Conservation (phyloP, 768 basidiomycete genomes). For the Leccinum variicolor region DNA sequence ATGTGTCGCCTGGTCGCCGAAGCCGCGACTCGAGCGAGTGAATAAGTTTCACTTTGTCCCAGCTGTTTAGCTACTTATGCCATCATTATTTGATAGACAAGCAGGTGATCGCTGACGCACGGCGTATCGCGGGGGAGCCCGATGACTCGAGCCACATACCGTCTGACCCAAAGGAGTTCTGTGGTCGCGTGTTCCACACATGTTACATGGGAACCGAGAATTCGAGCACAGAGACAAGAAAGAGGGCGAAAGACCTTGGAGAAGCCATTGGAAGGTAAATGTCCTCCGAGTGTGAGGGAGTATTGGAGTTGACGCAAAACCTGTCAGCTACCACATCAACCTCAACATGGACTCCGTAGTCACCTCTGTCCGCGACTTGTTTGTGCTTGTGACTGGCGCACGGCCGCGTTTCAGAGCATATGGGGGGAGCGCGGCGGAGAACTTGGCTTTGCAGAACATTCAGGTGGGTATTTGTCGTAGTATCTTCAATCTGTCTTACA, state of each 20-base stretch:
- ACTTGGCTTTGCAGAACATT: conserved; percentile 96
- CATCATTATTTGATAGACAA: conserved; percentile 44
- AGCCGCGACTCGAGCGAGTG: conserved; percentile 72
- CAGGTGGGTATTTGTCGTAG: conserved; percentile 47
- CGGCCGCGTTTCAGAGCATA: conserved; percentile 79
- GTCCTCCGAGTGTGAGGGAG: background rate
- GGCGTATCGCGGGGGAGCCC: conserved; percentile 83
- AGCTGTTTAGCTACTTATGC: background rate
- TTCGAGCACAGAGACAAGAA: conserved; percentile 81
- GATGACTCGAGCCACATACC: conserved; percentile 82
- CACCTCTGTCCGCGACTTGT: conserved; percentile 77
- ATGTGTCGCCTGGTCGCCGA: conserved; percentile 92
- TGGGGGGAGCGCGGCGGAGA: conserved; percentile 86
- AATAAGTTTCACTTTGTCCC: conserved; percentile 13
- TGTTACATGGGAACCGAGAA: conserved; percentile 99
- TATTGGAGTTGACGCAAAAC: background rate
- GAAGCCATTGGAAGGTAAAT: conserved; percentile 85
- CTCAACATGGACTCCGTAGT: conserved; percentile 96
- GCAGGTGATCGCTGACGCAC: conserved; percentile 88
- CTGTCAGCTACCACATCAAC: conserved; percentile 82
- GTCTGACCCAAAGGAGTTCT: conserved; percentile 83
- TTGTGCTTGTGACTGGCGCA: conserved; percentile 73
- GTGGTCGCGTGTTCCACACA: conserved; percentile 87
- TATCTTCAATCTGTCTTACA: background rate
- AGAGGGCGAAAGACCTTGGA: conserved; percentile 82